Evolutionary conservation across 1,284 basidiomycete species (phyloP).

Genomic region (Limonomyces culmigenus): DNA sequence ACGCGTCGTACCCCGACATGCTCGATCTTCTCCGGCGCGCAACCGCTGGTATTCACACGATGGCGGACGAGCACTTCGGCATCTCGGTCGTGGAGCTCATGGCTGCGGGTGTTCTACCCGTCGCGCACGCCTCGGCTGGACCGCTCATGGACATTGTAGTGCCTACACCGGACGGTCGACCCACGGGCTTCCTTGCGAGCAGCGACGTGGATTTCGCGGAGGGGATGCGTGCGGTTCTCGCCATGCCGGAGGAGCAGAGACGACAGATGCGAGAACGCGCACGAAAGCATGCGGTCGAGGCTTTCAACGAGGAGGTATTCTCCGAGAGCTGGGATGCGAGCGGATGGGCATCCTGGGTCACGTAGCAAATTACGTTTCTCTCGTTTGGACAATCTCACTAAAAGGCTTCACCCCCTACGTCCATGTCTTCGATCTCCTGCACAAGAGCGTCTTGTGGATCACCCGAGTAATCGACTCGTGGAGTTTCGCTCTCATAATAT

Average conservation of each 20-base stretch:
- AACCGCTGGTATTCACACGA: constrained; percentile 84
- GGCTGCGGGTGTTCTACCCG: constrained; percentile 88
- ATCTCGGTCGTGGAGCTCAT: constrained; percentile 98
- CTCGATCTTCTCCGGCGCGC: constrained; percentile 54
- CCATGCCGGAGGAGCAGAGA: constrained; percentile 38
- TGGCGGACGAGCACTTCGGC: constrained; percentile 98
- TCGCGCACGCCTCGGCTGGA: constrained; percentile 87
- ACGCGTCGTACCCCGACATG: constrained; percentile 64
- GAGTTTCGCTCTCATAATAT: too few relatives aligned
- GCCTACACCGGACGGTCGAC: constrained; percentile 43
- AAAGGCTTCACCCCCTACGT: too few relatives aligned
- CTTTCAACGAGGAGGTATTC: constrained; percentile 68
- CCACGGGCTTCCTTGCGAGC: constrained; percentile 67
- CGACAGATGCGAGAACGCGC: constrained; percentile 52
- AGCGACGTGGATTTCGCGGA: constrained; percentile 54
- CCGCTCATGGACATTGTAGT: constrained; percentile 86
- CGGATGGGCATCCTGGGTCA: too few relatives aligned
- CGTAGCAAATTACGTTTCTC: too few relatives aligned
- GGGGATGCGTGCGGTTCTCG: constrained; percentile 50
- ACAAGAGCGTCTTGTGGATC: too few relatives aligned
- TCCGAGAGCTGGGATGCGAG: constrained; percentile 55
- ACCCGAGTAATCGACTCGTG: too few relatives aligned
- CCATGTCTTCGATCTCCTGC: too few relatives aligned
- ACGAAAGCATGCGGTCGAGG: constrained; percentile 46
- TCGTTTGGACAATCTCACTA: too few relatives aligned